These are phyloP conservation scores for Cystofilobasidium macerans DNA, from an alignment of 768 basidiomycete species.

Conservation along the genomic window DNA sequence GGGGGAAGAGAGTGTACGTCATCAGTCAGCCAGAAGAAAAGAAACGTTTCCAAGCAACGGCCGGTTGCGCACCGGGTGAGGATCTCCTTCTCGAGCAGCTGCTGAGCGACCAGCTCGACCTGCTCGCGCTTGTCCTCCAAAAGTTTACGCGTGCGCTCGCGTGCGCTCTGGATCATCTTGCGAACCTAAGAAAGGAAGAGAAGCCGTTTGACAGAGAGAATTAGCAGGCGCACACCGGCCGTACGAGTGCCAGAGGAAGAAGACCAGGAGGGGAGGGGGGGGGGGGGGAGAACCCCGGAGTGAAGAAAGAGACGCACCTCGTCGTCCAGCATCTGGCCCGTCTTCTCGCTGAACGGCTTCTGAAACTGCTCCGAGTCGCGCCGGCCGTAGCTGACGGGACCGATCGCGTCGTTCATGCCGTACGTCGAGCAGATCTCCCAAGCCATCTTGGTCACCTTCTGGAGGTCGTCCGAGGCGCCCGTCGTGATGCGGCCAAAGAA, in stretches of 20 bases:
- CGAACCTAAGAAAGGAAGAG: constrained; percentile 8
- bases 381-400: constrained; percentile 91
- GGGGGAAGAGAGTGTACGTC: background rate
- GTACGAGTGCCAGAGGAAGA: constrained; percentile 1
- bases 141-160: constrained; percentile 68
- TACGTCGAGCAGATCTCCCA: constrained; percentile 84
- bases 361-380: constrained; percentile 43
- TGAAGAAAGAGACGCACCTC: constrained; percentile 22
- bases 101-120: constrained; percentile 84
- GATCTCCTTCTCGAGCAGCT: constrained; percentile 88
- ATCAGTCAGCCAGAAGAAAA: background rate
- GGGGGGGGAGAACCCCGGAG: background rate
- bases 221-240: too few species aligned
- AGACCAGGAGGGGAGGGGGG: background rate
- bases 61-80: constrained; percentile 63
- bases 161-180: constrained; percentile 49
- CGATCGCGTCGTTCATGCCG: constrained; percentile 90
- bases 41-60: constrained; percentile 3
- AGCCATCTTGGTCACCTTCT: constrained; percentile 96
- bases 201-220: constrained; percentile 4
- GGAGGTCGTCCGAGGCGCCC: constrained; percentile 94
- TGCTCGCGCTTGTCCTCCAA: constrained; percentile 69
- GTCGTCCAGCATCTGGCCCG: constrained; percentile 25
- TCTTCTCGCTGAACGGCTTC: constrained; percentile 27
- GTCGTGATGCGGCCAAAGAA: constrained; percentile 93